Base-by-base conservation (phyloP, 345 rosid species). In the Durio zibethinus region DNA sequence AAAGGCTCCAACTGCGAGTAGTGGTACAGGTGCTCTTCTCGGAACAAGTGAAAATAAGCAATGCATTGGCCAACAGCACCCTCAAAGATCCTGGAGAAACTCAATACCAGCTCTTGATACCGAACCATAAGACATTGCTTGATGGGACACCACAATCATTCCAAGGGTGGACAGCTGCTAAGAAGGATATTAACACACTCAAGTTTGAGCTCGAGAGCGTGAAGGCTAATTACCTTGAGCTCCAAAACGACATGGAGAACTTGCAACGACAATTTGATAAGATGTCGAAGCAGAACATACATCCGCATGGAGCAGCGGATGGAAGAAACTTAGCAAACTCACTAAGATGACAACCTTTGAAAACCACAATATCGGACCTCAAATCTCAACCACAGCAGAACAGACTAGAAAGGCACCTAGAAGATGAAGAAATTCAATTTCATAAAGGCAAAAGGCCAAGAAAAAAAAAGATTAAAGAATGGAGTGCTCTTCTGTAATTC, bases 1-100 rank as follows among this genome's bases (percentile, higher is more conserved):
- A 96, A 83, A 72, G 98, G 79, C 92, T 96, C 12, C 99, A 98
- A 0, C 77, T 96, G 1, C 75, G 99, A 71, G 93, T 96, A 4
- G 99, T 96, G 52, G 97, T 96, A 50, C 99, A 93, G 80, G 98
- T 96, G 16, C 94, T 96, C 57, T 96, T 96, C 88, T 93, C 98
- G 0, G 98, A 96, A 78, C 99, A 96, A 82, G 91, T 96, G 15
- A 96, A 96, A 76, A 92, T 93, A 68, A 93, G 94, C 85, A 93
- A 92, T 47, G 93, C 97, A 35, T 77, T 96, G 5, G 97, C 97
- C 54, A 92, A 82, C 82, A 87, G 78, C 75, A 54, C 90, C 36
- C 84, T 88, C 54, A 93, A 93, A 84, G 93, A 90, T 45, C 82
- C 89, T 0, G 90, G 88, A 1, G 94, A 90, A 36, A 71, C 82